Evolutionary conservation across 2,329 filamentous ascomycete species (phyloP).

Genomic region (Aspergillus ochraceoroseus): DNA sequence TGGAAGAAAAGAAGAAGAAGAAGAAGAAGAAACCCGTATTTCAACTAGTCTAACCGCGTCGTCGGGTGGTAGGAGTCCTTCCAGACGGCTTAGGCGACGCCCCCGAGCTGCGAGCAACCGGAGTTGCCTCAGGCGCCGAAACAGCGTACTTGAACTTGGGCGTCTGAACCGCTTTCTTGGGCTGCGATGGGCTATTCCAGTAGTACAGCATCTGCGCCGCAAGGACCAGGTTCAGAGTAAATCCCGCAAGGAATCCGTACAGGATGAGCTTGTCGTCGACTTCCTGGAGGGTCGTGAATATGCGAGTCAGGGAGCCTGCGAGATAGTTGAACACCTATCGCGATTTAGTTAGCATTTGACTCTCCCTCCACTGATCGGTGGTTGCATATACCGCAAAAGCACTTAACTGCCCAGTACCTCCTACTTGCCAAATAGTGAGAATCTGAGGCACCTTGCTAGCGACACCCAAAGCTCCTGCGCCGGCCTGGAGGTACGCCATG

Average conservation of each 20-base stretch:
- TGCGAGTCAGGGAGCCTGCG: constrained; percentile 81
- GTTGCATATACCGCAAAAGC: constrained; percentile 75
- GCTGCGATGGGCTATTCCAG: constrained; percentile 64
- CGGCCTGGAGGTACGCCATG: constrained; percentile 73
- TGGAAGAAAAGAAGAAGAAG: constrained; percentile 11
- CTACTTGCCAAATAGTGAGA: constrained; percentile 73
- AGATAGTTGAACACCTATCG: constrained; percentile 95
- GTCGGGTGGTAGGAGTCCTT: constrained; percentile 53
- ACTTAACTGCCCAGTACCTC: constrained; percentile 89
- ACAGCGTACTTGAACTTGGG: constrained; percentile 25
- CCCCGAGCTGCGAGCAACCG: constrained; percentile 36
- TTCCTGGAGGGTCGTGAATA: constrained; percentile 97
- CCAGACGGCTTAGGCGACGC: constrained; percentile 40
- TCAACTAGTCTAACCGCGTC: constrained; percentile 47
- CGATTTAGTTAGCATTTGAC: constrained; percentile 1
- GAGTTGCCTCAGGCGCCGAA: constrained; percentile 26
- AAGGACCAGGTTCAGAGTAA: constrained; percentile 80
- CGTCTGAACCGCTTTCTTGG: constrained; percentile 31
- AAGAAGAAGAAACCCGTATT: constrained; percentile 7
- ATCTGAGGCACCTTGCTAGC: constrained; percentile 95
- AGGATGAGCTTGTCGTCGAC: constrained; percentile 95
- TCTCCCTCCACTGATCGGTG: not conserved
- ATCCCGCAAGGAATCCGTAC: constrained; percentile 89
- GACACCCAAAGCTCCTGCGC: constrained; percentile 74
- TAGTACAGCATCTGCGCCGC: constrained; percentile 92